These are phyloP conservation scores for Solanum rostratum DNA, from an alignment of 257 asterid species.

Conservation along the genomic window DNA sequence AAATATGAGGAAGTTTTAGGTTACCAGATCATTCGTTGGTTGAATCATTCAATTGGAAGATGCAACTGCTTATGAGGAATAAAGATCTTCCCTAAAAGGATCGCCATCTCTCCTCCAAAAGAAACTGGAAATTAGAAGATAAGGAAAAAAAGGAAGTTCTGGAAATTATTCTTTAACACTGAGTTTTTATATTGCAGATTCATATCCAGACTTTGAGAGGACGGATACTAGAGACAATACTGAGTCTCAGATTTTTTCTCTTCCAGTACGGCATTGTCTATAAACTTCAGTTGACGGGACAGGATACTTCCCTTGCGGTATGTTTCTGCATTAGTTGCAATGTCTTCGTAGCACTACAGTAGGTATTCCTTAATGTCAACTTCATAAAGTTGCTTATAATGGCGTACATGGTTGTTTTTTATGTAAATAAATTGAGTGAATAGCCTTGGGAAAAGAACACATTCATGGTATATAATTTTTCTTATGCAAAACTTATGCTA, in stretches of 20 bases:
- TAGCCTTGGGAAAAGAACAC: neutral
- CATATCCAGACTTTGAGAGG: slow-evolving; percentile 96
- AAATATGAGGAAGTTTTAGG: neutral
- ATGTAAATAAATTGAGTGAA: neutral
- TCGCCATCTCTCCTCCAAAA: neutral
- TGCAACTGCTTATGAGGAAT: neutral
- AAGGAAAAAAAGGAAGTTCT: neutral
- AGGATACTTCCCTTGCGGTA: slow-evolving; percentile 89
- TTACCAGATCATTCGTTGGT: neutral
- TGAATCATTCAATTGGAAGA: neutral
- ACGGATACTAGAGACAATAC: slow-evolving; percentile 85
- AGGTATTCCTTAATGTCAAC: neutral
- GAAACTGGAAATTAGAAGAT: neutral
- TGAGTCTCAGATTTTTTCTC: slow-evolving; percentile 83
- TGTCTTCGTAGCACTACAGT: neutral
- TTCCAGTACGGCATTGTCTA: slow-evolving; percentile 96
- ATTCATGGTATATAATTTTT: neutral
- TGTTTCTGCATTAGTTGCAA: slow-evolving; percentile 1
- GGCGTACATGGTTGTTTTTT: neutral
- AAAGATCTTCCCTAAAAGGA: neutral
- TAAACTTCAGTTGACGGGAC: slow-evolving; percentile 70
- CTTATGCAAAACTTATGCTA: neutral
- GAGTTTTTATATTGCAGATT: slow-evolving; percentile 28
- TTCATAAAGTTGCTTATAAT: neutral
- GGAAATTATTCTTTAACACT: neutral